Base-by-base conservation (phyloP, 2,329 filamentous ascomycete genomes). In the Claviceps lovelessii region DNA sequence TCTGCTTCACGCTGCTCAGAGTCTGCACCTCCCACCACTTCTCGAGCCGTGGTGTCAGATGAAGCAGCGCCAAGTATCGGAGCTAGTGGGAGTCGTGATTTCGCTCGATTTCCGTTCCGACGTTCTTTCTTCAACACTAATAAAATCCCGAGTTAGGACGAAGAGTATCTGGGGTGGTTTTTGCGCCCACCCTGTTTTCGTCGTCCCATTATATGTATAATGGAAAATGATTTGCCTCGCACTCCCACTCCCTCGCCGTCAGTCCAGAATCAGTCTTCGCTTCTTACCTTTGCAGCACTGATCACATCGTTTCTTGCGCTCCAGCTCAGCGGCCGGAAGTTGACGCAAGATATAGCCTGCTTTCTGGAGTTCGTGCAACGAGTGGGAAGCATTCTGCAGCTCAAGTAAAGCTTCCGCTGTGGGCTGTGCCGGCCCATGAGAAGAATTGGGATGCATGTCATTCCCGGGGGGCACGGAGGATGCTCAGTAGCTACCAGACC, bases 281-380 rank as follows among this genome's bases (percentile, higher is more conserved):
- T 15, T 9, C 56, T 58, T 49, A 66, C 64, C 56, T 49, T 63
- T 61, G 42, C 51, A 52, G 54, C 67, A 69, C 28, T 55, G 57
- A 23, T 49, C 54, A 56, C 67, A 69, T 23, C 66, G 62, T 48
- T 58, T 62, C 59, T 69, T 69, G n/a, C 59, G 61, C 7, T 66
- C 58, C 3, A 69, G 52, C 13, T 69, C 65, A 0, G 54, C 49
- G 19, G 41, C 23, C 3, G 61, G 59, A 7, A 68, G 59, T 50
- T 64, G 63, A 2, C 50, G 42, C 10, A 67, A 39, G 19, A 66
- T 54, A 47, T 67, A 68, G 39, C 65, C 65, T 9, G 56, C 58
- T 44, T 59, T 62, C 31, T 58, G 51, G 5, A 68, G 53, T 11
- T 61, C 54, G 29, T 58, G 35, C 11, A 41, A 19, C 11, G 58